phyloP scores from a whole-genome alignment of 2,329 filamentous ascomycete genomes.

The Aspergillus sp. region DNA sequence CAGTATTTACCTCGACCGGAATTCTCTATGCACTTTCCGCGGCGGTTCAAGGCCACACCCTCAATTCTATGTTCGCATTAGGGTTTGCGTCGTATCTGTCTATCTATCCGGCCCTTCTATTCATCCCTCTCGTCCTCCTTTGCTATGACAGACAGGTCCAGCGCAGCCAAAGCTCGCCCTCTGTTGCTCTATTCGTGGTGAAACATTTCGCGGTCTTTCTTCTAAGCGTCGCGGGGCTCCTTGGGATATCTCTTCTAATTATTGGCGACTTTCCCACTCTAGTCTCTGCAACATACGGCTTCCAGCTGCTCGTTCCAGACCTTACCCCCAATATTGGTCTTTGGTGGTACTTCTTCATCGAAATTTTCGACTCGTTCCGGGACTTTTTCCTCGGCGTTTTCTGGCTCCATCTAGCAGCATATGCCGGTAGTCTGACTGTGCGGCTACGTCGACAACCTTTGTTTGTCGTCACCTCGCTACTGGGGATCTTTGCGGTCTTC shows the following conservation, averaged over 20 bases:
- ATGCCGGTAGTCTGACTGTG: slow-evolving; percentile 81
- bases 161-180: slow-evolving; percentile 31
- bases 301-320: slow-evolving; percentile 86
- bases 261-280: slow-evolving; percentile 84
- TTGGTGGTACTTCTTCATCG: slow-evolving; percentile 99
- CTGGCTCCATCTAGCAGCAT: slow-evolving; percentile 90
- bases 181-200: slow-evolving; percentile 51
- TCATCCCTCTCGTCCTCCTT: slow-evolving; percentile 77
- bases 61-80: slow-evolving; percentile 79
- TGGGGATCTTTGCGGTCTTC: slow-evolving; percentile 91
- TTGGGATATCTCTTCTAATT: slow-evolving; percentile 70
- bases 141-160: slow-evolving; percentile 67
- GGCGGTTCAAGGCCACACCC: slow-evolving; percentile 69
- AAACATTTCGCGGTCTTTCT: slow-evolving; percentile 55
- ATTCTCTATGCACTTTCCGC: slow-evolving; percentile 81
- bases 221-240: slow-evolving; percentile 59
- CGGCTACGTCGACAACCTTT: slow-evolving; percentile 82
- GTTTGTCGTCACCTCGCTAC: slow-evolving; percentile 77
- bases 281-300: slow-evolving; percentile 83
- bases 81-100: slow-evolving; percentile 88
- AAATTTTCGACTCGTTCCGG: slow-evolving; percentile 98
- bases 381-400: slow-evolving; percentile 97
- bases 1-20: slow-evolving; percentile 83
- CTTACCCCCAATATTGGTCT: slow-evolving; percentile 92
- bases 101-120: slow-evolving; percentile 84